Evolutionary conservation across 208 protist genomes (phyloP).

Genomic region (Crithidia acanthocephali): DNA sequence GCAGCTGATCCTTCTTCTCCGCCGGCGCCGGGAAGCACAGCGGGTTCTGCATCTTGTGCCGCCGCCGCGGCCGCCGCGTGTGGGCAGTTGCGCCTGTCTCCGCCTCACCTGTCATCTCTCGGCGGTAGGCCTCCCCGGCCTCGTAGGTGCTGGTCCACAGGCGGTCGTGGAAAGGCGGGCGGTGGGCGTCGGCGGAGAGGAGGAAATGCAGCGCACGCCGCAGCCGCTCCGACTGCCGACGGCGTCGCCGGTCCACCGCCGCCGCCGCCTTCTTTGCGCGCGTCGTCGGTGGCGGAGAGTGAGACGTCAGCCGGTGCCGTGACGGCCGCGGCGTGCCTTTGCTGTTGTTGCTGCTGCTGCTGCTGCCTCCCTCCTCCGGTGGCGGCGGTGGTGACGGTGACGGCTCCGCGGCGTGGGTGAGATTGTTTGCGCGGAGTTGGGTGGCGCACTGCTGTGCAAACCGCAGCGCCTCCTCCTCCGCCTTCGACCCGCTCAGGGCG

Average conservation of each 20-base stretch:
- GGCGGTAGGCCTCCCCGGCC: constrained; percentile 15
- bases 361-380: no score
- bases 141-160: constrained; percentile 32
- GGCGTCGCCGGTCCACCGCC: neutral
- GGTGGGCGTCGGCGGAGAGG: constrained; percentile 17
- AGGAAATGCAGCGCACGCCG: constrained; percentile 35
- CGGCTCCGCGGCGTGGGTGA: constrained; percentile 10
- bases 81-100: no score
- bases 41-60: no score
- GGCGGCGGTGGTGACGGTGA: neutral
- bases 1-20: constrained; percentile 10
- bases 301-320: neutral
- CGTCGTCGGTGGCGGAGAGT: neutral
- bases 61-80: neutral
- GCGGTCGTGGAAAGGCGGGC: constrained; percentile 21
- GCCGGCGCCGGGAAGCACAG: neutral
- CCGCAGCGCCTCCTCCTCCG: constrained; percentile 6
- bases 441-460: constrained; percentile 31
- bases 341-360: no score
- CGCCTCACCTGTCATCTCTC: neutral
- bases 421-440: constrained; percentile 16
- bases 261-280: neutral
- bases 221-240: constrained; percentile 21
- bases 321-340: no score
- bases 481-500: neutral